Percentiles rank a stretch among this genome's conserved stretches.
These are phyloP conservation scores for Candida argentea DNA, from an alignment of 805 yeast genomes.

Conservation along the genomic window DNA sequence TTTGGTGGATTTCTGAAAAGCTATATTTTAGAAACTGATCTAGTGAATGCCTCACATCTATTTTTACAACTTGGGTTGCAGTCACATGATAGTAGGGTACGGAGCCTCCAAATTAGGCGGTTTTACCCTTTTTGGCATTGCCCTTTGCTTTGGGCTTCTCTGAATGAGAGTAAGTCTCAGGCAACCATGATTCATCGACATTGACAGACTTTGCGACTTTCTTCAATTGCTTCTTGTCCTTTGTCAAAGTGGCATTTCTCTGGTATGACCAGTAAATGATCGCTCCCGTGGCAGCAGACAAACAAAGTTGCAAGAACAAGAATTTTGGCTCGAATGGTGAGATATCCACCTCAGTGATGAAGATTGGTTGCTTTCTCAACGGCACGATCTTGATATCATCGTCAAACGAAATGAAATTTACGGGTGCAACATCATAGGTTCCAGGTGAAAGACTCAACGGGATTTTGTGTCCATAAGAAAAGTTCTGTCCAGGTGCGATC, in stretches of 20 bases:
- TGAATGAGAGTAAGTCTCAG: slow-evolving; percentile 5
- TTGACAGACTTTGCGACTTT: too few relatives aligned
- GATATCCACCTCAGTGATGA: slow-evolving; percentile 53
- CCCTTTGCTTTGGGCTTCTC: slow-evolving; percentile 6
- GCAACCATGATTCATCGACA: too few relatives aligned
- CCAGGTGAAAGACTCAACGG: slow-evolving; percentile 49
- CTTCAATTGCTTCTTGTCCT: too few relatives aligned
- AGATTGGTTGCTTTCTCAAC: slow-evolving; percentile 46
- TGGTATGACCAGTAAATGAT: too few relatives aligned
- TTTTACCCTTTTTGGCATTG: too few relatives aligned
- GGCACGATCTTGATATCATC: slow-evolving; percentile 45
- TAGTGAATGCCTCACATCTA: too few relatives aligned
- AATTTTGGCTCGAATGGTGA: slow-evolving; percentile 68
- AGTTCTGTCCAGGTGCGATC: slow-evolving; percentile 39
- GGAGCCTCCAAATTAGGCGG: too few relatives aligned
- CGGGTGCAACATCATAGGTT: slow-evolving; percentile 51
- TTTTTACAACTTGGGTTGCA: too few relatives aligned
- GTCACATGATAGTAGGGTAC: too few relatives aligned
- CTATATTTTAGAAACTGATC: too few relatives aligned
- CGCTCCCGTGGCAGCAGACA: too few relatives aligned
- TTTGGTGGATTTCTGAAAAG: slow-evolving; percentile 1
- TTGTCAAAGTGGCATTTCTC: too few relatives aligned
- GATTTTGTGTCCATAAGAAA: slow-evolving; percentile 46
- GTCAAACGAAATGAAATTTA: slow-evolving; percentile 41
- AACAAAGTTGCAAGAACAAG: slow-evolving; percentile 47